Evolutionary conservation across 768 basidiomycete genomes (phyloP).

Genomic region (Hericium rajendrae): DNA sequence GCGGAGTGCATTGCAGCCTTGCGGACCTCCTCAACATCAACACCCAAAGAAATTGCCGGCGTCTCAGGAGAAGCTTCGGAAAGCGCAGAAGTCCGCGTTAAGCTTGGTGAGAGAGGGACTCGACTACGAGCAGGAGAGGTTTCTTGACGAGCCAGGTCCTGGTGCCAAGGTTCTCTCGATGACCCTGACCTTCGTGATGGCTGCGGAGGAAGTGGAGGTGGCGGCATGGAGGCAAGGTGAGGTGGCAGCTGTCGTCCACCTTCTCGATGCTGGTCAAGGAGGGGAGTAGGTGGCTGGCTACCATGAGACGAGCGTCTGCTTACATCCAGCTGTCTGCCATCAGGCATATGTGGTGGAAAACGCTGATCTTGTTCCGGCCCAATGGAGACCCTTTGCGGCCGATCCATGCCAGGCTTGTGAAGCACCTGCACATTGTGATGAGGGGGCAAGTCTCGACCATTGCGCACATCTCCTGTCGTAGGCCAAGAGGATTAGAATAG

Average conservation of each 20-base stretch:
- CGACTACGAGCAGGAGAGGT: slow-evolving; percentile 5
- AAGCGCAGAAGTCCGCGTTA: slow-evolving; percentile 3
- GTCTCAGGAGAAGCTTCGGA: slow-evolving; percentile 12
- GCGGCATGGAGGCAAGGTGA: slow-evolving; percentile 3
- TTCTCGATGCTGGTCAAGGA: slow-evolving; percentile 10
- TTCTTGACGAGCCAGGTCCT: slow-evolving; percentile 6
- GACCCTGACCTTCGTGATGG: slow-evolving; percentile 7
- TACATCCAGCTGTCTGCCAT: slow-evolving; percentile 11
- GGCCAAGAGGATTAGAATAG: slow-evolving; percentile 18
- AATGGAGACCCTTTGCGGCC: slow-evolving; percentile 5
- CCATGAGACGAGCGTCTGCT: slow-evolving; percentile 12
- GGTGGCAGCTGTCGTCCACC: slow-evolving; percentile 14
- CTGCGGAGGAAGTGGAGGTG: slow-evolving; percentile 6
- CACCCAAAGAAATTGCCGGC: slow-evolving; percentile 9
- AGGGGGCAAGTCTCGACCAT: slow-evolving; percentile 35
- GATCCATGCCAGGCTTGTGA: slow-evolving; percentile 38
- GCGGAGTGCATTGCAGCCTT: slow-evolving; percentile 77
- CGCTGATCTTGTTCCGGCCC: slow-evolving; percentile 12
- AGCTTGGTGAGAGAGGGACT: slow-evolving; percentile 4
- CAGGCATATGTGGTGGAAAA: slow-evolving; percentile 4
- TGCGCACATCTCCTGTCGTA: slow-evolving; percentile 23
- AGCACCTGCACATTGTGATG: slow-evolving; percentile 46
- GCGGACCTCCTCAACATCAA: slow-evolving; percentile 48
- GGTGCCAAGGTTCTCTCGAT: slow-evolving; percentile 12
- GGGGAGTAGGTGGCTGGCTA: slow-evolving; percentile 4